phyloP scores from a whole-genome alignment of 768 basidiomycete genomes.

The Paxillus ammoniavirescens region DNA sequence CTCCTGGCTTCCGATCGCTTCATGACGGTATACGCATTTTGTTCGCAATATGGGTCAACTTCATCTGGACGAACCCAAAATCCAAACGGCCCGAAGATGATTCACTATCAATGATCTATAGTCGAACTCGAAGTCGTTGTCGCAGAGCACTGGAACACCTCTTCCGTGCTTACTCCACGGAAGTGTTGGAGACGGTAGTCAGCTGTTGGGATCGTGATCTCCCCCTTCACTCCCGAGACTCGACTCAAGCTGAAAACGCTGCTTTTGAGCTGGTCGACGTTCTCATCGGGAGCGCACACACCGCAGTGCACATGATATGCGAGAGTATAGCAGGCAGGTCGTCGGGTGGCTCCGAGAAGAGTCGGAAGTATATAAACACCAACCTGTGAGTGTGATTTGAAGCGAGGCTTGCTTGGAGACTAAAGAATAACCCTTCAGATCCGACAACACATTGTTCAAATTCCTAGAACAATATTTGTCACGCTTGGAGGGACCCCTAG shows the following conservation, averaged over 20 bases:
- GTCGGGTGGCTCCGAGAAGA: constrained; percentile 53
- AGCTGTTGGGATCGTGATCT: constrained; percentile 75
- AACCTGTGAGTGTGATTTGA: constrained; percentile 53
- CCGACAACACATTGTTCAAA: constrained; percentile 69
- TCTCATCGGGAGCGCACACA: constrained; percentile 81
- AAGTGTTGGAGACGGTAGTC: constrained; percentile 81
- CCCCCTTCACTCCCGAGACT: constrained; percentile 42
- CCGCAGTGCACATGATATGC: constrained; percentile 84
- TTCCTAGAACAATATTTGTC: constrained; percentile 87
- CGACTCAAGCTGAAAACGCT: constrained; percentile 42
- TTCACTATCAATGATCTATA: constrained; percentile 64
- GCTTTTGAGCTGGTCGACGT: constrained; percentile 84
- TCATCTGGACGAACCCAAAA: constrained; percentile 48
- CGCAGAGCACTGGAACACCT: constrained; percentile 81
- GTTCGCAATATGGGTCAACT: constrained; percentile 70
- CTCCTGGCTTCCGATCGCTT: constrained; percentile 74
- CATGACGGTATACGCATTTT: constrained; percentile 81
- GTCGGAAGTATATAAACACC: constrained; percentile 59
- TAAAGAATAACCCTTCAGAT: constrained; percentile 42
- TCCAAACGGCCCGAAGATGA: constrained; percentile 60
- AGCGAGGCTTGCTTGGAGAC: neutral
- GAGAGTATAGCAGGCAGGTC: constrained; percentile 73
- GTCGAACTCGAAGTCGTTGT: constrained; percentile 64
- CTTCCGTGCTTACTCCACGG: constrained; percentile 75
- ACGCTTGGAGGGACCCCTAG: constrained; percentile 85